phyloP scores from a whole-genome alignment of 257 asterid genomes.

The Solanum raphanifolium region DNA sequence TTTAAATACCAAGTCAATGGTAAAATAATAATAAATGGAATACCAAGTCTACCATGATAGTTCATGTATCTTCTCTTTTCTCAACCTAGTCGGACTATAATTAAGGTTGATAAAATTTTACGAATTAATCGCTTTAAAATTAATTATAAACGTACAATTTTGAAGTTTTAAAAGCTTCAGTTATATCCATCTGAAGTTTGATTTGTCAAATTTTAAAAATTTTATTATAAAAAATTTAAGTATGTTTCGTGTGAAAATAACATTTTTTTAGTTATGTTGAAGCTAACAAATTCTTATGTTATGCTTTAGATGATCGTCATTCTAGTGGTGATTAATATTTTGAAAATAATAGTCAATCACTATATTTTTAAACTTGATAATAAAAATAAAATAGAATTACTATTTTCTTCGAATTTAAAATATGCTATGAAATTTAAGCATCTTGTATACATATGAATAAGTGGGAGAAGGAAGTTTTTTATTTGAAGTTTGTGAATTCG shows the following conservation, averaged over 20 bases:
- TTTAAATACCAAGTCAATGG: not conserved
- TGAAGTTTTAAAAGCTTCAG: not conserved
- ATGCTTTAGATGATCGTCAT: no score
- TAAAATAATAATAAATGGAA: not conserved
- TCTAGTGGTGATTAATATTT: no score
- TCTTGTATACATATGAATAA: no score
- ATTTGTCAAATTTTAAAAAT: accelerated
- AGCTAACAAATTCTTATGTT: no score
- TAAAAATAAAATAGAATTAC: no score
- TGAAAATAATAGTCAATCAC: not conserved
- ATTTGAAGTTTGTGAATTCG: not conserved
- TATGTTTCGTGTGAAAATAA: no score
- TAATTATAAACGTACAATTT: not conserved
- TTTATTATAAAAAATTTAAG: not conserved
- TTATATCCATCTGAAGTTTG: not conserved
- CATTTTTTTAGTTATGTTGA: no score
- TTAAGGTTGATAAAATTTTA: not conserved
- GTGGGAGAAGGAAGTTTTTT: not conserved
- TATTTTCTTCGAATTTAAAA: no score
- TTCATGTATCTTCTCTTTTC: not conserved
- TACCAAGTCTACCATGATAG: not conserved
- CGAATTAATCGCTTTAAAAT: not conserved
- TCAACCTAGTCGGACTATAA: not conserved
- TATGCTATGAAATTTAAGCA: no score
- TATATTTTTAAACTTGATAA: no score